phyloP scores from a whole-genome alignment of 805 yeast genomes.

The Wickerhamiella spandovensis region DNA sequence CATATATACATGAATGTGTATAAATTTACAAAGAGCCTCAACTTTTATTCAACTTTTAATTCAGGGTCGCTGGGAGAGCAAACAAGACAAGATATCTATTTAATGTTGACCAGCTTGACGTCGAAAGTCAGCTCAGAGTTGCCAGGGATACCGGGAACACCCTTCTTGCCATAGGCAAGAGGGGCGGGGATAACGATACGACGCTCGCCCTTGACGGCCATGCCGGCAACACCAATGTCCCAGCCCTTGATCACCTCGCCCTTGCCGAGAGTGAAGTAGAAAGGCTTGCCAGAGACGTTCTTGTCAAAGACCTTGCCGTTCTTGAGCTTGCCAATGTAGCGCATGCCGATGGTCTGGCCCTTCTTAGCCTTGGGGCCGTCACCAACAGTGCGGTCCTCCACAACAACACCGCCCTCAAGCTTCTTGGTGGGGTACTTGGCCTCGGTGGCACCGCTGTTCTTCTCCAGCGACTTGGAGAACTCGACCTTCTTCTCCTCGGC shows the following conservation, averaged over 20 bases:
- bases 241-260: slow-evolving; percentile 99
- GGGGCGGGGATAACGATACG: slow-evolving; percentile 91
- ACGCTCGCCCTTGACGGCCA: slow-evolving; percentile 98
- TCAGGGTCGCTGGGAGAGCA: too few species aligned
- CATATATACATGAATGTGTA: background rate
- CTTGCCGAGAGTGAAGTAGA: slow-evolving; percentile 76
- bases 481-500: slow-evolving; percentile 65
- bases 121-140: slow-evolving; percentile 95
- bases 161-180: slow-evolving; percentile 91
- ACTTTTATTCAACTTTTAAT: background rate
- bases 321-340: slow-evolving; percentile 95
- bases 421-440: slow-evolving; percentile 44
- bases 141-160: slow-evolving; percentile 94
- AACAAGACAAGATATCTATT: slow-evolving; percentile 39
- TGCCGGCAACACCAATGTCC: slow-evolving; percentile 97
- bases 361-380: slow-evolving; percentile 77
- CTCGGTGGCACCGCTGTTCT: slow-evolving; percentile 63
- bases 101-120: slow-evolving; percentile 81
- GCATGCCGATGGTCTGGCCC: slow-evolving; percentile 85
- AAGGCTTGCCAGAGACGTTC: slow-evolving; percentile 95
- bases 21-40: background rate
- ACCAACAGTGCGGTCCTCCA: slow-evolving; percentile 88
- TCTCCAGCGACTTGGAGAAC: slow-evolving; percentile 82
- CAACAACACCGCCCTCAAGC: slow-evolving; percentile 80
- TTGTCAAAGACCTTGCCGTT: slow-evolving; percentile 95